Percentiles rank a stretch among this genome's conserved stretches.
Conservation (phyloP, 2,329 filamentous ascomycete genomes). For the Cyclaneusma minus region DNA sequence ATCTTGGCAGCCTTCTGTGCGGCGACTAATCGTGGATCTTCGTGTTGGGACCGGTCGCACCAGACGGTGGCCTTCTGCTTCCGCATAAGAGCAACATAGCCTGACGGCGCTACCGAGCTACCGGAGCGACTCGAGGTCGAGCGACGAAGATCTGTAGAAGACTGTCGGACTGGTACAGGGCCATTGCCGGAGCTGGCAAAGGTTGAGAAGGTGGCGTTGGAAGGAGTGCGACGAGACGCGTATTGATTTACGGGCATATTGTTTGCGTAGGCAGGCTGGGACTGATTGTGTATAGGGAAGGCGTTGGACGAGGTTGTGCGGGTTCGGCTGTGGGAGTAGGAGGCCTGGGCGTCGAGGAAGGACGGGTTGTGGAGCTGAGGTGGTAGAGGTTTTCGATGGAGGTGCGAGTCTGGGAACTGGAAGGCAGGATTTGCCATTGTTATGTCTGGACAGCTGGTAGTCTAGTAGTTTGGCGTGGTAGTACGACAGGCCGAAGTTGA, state of each 20-base stretch:
- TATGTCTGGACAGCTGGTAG: too few species aligned
- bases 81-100: constrained; percentile 89
- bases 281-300: constrained; percentile 16
- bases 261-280: constrained; percentile 16
- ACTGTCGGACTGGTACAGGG: constrained; percentile 32
- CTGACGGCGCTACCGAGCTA: constrained; percentile 33
- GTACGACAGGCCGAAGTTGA: too few species aligned
- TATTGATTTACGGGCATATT: constrained; percentile 16
- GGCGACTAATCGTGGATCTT: constrained; percentile 71
- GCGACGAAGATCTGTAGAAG: constrained; percentile 51
- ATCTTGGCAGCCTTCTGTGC: constrained; percentile 79
- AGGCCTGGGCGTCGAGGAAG: constrained; percentile 11
- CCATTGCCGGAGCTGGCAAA: constrained; percentile 36
- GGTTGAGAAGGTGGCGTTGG: constrained; percentile 56
- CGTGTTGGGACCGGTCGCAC: constrained; percentile 87
- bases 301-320: constrained; percentile 22
- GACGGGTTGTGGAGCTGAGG: constrained; percentile 24
- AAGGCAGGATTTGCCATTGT: too few species aligned
- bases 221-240: constrained; percentile 41
- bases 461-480: too few species aligned
- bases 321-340: constrained; percentile 16
- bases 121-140: constrained; percentile 71
- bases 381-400: constrained; percentile 22
- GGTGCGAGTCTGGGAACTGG: too few species aligned
- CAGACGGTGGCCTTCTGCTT: constrained; percentile 97